Base-by-base conservation (phyloP, 2,329 filamentous ascomycete genomes). In the Chaetoscypha palmicola region DNA sequence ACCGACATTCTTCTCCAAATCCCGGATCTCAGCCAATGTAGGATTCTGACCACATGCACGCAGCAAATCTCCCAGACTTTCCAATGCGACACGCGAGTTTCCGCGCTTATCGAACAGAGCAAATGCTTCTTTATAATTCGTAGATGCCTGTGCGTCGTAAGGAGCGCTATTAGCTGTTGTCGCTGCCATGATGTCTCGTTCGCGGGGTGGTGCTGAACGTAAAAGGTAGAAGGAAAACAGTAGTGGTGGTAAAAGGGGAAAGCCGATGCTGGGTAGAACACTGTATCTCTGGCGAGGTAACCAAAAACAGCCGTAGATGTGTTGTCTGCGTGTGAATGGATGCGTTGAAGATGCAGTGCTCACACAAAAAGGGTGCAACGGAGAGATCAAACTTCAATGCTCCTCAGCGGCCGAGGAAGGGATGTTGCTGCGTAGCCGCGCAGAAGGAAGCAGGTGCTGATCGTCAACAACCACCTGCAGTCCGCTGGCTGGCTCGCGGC, bases 121-220 rank as follows among this genome's bases (percentile, higher is more conserved):
- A 71, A 98, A 98, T 58, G 92, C 92, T 83, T 98, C 92, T 77
- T 97, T 97, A 87, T 97, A 98, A 83, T 98, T 97, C 73, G 91
- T 97, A 50, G 77, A 81, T 66, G 79, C 79, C 79, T 83, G 77
- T 36, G 67, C 50, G 41, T 62, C 59, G 56, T 60, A 58, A 23
- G 55, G 34, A 33, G 38, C 31, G 43, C 54, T 56, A 52, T 47
- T 50, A 46, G 51, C 43, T 46, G 54, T 35, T 51, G 58, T 59
- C 23, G 31, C 43, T 9, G 11, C 37, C 24, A 30, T 45, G 8
- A 28, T 34, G 20, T 22, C 21, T 33, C 7, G 17, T 34, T 32
- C 11, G n/a, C n/a, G 20, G 20, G 10, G 23, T n/a, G 24, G 24
- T 10, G 4, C 10, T 16, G 10, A 14, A 17, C 4, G 32, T 32